A percentile compares a stretch with the other conserved stretches of the same genome.
phyloP scores from a whole-genome alignment of 2,329 filamentous ascomycete genomes.

The Lizonia empirigonia region DNA sequence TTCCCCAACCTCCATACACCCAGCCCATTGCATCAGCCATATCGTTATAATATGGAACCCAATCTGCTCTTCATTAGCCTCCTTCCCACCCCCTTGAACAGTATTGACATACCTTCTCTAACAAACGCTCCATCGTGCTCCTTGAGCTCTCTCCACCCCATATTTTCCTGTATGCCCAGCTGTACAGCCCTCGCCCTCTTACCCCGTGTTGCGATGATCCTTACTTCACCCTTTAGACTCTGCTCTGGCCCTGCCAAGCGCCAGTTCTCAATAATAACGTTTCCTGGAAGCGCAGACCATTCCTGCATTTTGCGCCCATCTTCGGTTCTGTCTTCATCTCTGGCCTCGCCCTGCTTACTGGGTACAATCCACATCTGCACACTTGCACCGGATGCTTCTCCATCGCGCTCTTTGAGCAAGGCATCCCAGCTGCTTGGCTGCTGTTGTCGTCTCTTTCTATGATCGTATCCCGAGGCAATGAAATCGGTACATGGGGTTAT shows the following conservation, averaged over 20 bases:
- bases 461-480: slow-evolving; percentile 42
- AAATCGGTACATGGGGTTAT: slow-evolving; percentile 45
- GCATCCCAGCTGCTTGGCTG: slow-evolving; percentile 42
- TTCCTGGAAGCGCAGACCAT: slow-evolving; percentile 40
- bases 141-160: slow-evolving; percentile 42
- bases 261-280: slow-evolving; percentile 38
- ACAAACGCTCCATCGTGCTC: slow-evolving; percentile 30
- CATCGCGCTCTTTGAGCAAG: slow-evolving; percentile 40
- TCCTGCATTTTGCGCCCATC: slow-evolving; percentile 29
- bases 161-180: slow-evolving; percentile 34
- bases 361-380: slow-evolving; percentile 44
- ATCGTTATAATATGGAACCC: slow-evolving; percentile 43
- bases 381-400: slow-evolving; percentile 34
- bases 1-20: slow-evolving; percentile 44
- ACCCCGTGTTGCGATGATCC: slow-evolving; percentile 39
- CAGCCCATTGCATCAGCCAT: slow-evolving; percentile 45
- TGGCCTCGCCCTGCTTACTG: slow-evolving; percentile 18
- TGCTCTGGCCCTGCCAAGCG: slow-evolving; percentile 37
- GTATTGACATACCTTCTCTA: slow-evolving; percentile 31
- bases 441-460: slow-evolving; percentile 31
- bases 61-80: slow-evolving; percentile 28
- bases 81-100: background rate
- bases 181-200: slow-evolving; percentile 33
- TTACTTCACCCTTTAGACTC: slow-evolving; percentile 40
- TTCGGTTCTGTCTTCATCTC: slow-evolving; percentile 21